These are phyloP conservation scores for Mycena latifolia DNA, from an alignment of 768 basidiomycete species.

Conservation along the genomic window DNA sequence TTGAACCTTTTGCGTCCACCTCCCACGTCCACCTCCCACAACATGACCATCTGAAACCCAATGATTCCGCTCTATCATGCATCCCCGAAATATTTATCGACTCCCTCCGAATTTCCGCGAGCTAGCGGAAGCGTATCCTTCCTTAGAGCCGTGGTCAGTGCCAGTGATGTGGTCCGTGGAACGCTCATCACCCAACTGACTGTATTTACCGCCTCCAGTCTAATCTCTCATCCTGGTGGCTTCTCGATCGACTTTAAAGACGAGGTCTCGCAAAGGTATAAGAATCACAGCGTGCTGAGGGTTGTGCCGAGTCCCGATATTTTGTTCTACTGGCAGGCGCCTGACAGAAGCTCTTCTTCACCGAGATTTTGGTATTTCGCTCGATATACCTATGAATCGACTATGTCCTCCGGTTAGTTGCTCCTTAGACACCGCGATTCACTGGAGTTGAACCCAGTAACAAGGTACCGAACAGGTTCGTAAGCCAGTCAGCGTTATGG, in stretches of 20 bases:
- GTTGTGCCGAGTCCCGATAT: not conserved
- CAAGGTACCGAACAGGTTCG: slow-evolving; percentile 82
- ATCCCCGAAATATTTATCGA: slow-evolving; percentile 56
- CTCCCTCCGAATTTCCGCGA: slow-evolving; percentile 65
- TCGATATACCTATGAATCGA: slow-evolving; percentile 76
- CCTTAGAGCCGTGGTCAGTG: slow-evolving; percentile 67
- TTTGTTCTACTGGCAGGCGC: slow-evolving; percentile 56
- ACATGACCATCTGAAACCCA: too few species aligned
- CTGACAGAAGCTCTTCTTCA: slow-evolving; percentile 84
- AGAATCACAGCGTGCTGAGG: not conserved
- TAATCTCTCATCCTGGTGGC: slow-evolving; percentile 41
- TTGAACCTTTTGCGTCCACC: too few species aligned
- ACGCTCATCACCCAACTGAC: too few species aligned
- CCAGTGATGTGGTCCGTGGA: too few species aligned
- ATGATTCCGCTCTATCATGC: slow-evolving; percentile 44
- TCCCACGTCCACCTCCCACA: too few species aligned
- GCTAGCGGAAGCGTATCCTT: slow-evolving; percentile 69
- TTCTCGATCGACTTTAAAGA: slow-evolving; percentile 79
- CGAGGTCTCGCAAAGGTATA: slow-evolving; percentile 77
- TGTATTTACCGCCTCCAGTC: slow-evolving; percentile 3
- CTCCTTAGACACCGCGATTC: not conserved
- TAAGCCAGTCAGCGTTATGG: not conserved
- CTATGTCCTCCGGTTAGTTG: slow-evolving; percentile 85
- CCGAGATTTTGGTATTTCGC: slow-evolving; percentile 76
- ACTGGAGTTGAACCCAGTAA: not conserved